Base-by-base conservation (phyloP, 768 basidiomycete species). In the Collybiopsis luxurians region DNA sequence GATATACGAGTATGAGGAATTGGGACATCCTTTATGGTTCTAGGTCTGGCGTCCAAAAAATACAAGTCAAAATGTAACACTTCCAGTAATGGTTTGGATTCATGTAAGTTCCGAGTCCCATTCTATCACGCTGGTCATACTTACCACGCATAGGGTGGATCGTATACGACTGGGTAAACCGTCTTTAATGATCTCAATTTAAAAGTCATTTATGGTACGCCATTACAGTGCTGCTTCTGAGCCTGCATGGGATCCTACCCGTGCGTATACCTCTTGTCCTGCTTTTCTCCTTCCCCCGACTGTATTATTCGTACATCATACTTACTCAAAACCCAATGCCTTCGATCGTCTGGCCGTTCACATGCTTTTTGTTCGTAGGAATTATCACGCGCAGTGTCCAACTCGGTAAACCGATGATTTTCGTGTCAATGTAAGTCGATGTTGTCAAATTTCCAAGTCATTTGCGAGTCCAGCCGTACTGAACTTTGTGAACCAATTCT, bases 1-100 rank as follows among this genome's bases (percentile, higher is more conserved):
- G n/a, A n/a, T n/a, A n/a, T n/a, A n/a, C n/a, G n/a, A n/a, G n/a
- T n/a, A n/a, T 70, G 6, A 82, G 83, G n/a, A n/a, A n/a, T n/a
- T n/a, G n/a, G n/a, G n/a, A n/a, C n/a, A n/a, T n/a, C n/a, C n/a
- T n/a, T n/a, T n/a, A n/a, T n/a, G n/a, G 9, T 38, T 15, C 24
- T 42, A 72, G 71, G 59, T 71, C 15, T 71, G 66, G 64, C 60
- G 72, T n/a, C 72, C 70, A 13, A 42, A 55, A 27, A 60, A 59
- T 28, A 68, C 67, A 5, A 52, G 39, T 6, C 39, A 58, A 10
- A 57, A 62, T 23, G 66, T 60, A 4, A 64, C 56, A 28, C 60
- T 73, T 21, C 72, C 71, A 10, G 66, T 73, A 5, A 50, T 74
- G 3, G 63, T 71, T 26, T 74, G 73, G 73, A 59, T 73, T 55